These are phyloP conservation scores for Ceratobasidium sp. DNA, from an alignment of 1,284 basidiomycete genomes.

Conservation along the genomic window DNA sequence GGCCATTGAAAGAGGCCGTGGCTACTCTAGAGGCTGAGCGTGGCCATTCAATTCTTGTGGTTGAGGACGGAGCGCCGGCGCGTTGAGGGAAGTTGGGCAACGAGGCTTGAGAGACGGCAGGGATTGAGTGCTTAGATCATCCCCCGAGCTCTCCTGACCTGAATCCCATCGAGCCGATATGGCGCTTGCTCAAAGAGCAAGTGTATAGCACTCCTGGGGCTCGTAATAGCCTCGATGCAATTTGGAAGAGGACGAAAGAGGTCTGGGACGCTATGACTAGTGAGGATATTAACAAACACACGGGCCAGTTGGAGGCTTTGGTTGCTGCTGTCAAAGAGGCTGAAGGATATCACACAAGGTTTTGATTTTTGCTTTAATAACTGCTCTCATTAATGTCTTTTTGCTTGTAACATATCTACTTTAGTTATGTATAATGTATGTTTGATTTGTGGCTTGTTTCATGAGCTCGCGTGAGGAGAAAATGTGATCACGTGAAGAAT, in stretches of 20 bases:
- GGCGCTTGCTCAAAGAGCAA: constrained; percentile 18
- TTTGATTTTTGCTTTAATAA: background rate
- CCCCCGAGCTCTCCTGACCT: constrained; percentile 32
- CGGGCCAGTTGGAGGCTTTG: constrained; percentile 17
- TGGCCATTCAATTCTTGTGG: constrained; percentile 10
- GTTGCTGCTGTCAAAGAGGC: constrained; percentile 25
- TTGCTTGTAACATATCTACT: background rate
- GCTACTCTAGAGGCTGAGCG: background rate
- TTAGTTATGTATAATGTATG: background rate
- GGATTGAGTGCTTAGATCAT: constrained; percentile 7
- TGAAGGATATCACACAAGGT: constrained; percentile 19
- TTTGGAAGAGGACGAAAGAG: constrained; percentile 6
- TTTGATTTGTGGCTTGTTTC: background rate
- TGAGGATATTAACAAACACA: constrained; percentile 24
- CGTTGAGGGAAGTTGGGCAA: constrained; percentile 11
- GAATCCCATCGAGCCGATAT: constrained; percentile 33
- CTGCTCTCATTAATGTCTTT: too few species aligned
- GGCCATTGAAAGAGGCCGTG: constrained; percentile 11
- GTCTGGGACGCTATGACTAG: constrained; percentile 23
- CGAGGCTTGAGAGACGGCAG: background rate
- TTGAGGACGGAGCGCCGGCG: constrained; percentile 26
- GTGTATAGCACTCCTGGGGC: constrained; percentile 5
- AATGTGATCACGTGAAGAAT: too few species aligned
- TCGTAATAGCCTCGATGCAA: background rate
- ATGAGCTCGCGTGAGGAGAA: too few species aligned